Conservation (phyloP, 495 filamentous ascomycete genomes). For the Podospora australis region DNA sequence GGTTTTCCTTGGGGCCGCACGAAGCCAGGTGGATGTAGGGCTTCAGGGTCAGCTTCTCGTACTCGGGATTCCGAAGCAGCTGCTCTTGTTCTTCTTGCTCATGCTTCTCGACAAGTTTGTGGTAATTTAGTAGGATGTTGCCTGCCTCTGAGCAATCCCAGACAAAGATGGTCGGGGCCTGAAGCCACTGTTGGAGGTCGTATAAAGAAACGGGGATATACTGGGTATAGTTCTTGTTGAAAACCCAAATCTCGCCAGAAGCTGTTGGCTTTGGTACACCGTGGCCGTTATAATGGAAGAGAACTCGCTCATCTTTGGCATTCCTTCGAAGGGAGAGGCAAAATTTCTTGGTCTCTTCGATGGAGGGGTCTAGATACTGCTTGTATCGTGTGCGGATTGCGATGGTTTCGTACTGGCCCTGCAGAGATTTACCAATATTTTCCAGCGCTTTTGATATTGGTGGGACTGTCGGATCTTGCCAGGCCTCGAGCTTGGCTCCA, state of each 20-base stretch:
- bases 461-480: conserved; percentile 83
- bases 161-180: conserved; percentile 90
- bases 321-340: conserved; percentile 81
- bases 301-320: conserved; percentile 88
- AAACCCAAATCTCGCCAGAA: conserved; percentile 98
- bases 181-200: conserved; percentile 93
- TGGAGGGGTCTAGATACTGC: conserved; percentile 90
- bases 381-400: conserved; percentile 94
- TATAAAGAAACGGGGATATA: conserved; percentile 97
- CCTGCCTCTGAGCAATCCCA: conserved; percentile 96
- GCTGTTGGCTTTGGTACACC: conserved; percentile 95
- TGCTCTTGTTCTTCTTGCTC: conserved; percentile 74
- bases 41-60: conserved; percentile 57
- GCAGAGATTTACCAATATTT: conserved; percentile 89
- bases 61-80: conserved; percentile 63
- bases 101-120: conserved; percentile 89
- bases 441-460: conserved; percentile 81
- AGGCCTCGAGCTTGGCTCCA: conserved; percentile 88
- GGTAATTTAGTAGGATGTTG: conserved; percentile 90
- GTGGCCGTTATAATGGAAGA: conserved; percentile 98
- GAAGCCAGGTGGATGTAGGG: conserved; percentile 86
- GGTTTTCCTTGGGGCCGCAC: conserved; percentile 78
- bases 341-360: conserved; percentile 95
- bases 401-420: conserved; percentile 90
- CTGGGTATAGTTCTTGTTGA: conserved; percentile 97